Evolutionary conservation across 2,329 filamentous ascomycete genomes (phyloP), one percentile per base, ranked within the genome.

Genomic region (Zopfia rhizophila): DNA sequence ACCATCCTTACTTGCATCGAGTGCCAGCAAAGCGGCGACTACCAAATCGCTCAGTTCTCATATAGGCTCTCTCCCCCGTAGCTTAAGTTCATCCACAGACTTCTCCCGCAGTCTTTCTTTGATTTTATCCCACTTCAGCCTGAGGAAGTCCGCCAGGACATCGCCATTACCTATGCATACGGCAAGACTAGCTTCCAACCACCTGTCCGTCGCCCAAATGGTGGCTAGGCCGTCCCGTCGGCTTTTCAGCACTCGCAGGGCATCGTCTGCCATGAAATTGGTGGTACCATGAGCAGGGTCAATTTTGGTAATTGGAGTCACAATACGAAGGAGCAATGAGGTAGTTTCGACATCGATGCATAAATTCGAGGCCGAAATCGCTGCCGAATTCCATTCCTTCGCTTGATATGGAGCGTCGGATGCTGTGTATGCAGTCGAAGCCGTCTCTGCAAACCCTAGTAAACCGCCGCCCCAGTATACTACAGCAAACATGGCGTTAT

Each of bases 211-310:
- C 24, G 24, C n/a, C n/a, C n/a, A 8, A 8, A 27, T 8, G n/a
- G 24, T 27, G 8, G 8, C 16, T 19, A 16, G 12, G 5, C 38
- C 48, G 12, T 39, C 41, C 21, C 33, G 36, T 7, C 8, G 24
- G 24, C 48, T 41, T 37, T 68, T 71, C 5, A 73, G 38, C 5
- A 75, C 68, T 1, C 75, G 62, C 30, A 76, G 60, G 6, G 76
- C 60, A 51, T 79, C 77, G 24, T 72, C 72, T 7, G 81, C 81
- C 24, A 90, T 72, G 3, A 89, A 83, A 58, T 89, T 85, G 0
- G 85, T 88, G 0, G 86, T 89, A 2, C 86, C 84, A 65, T 87
- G 24, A 27, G 24, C 24, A 27, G 24, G 24, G 8, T 8, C 24
- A 8, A n/a, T n/a, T n/a, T 27, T 27, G 24, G 24, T n/a, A n/a